Percentiles rank a stretch among this genome's conserved stretches.
Evolutionary conservation across 306 rosid species (phyloP).

Genomic region (Malus fusca): DNA sequence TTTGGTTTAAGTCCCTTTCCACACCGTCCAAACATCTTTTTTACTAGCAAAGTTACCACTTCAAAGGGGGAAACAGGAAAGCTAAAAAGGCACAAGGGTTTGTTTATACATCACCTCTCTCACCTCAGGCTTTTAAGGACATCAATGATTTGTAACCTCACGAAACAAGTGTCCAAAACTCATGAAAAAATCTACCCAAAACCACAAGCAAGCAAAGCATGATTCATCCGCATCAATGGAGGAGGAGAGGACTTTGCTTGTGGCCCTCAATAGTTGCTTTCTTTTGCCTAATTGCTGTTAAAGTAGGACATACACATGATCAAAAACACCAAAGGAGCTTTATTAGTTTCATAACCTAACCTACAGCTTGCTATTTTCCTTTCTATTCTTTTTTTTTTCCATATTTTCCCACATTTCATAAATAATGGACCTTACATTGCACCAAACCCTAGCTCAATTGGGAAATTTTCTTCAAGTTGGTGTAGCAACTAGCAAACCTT

Average conservation of each 20-base stretch:
- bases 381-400: background rate
- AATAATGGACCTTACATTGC: slow-evolving; percentile 11
- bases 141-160: slow-evolving; percentile 31
- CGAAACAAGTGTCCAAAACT: slow-evolving; percentile 21
- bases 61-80: slow-evolving; percentile 15
- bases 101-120: slow-evolving; percentile 16
- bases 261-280: slow-evolving; percentile 23
- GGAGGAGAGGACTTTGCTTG: slow-evolving; percentile 12
- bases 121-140: slow-evolving; percentile 39
- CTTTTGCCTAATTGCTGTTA: slow-evolving; percentile 31
- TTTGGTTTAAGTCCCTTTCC: slow-evolving; percentile 1
- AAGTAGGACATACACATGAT: slow-evolving; percentile 22
- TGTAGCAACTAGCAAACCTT: background rate
- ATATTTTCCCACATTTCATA: background rate
- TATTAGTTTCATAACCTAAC: slow-evolving; percentile 3
- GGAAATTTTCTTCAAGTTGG: background rate
- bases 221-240: slow-evolving; percentile 24
- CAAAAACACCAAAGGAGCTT: slow-evolving; percentile 11
- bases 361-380: background rate
- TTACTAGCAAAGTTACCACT: slow-evolving; percentile 31
- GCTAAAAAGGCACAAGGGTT: slow-evolving; percentile 21
- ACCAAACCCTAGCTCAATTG: background rate
- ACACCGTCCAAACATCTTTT: slow-evolving; percentile 32
- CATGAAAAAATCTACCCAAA: slow-evolving; percentile 14
- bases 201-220: slow-evolving; percentile 4